Evolutionary conservation across 2,329 filamentous ascomycete genomes (phyloP).

Genomic region (Trichophyton rubrum): DNA sequence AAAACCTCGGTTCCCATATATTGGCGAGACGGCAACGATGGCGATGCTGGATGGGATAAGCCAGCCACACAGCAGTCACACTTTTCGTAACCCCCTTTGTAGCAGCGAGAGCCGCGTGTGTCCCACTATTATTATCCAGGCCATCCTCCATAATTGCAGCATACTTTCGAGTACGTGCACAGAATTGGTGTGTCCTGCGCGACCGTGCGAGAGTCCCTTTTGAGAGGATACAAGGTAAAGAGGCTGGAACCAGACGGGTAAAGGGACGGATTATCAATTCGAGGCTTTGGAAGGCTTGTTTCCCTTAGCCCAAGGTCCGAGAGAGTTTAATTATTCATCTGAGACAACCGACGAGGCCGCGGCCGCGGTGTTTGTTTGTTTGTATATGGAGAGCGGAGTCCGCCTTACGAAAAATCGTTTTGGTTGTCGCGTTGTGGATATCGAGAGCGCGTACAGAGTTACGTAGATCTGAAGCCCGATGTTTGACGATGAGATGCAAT

Average conservation of each 20-base stretch:
- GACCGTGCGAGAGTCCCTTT: neutral
- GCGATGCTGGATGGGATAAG: neutral
- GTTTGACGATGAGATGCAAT: too few species aligned
- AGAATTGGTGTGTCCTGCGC: neutral
- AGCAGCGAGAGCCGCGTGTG: neutral
- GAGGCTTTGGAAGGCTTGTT: neutral
- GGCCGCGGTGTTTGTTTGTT: neutral
- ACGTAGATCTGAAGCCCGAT: too few species aligned
- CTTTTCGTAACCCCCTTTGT: neutral
- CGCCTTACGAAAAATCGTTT: too few species aligned
- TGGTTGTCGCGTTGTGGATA: too few species aligned
- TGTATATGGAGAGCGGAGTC: too few species aligned
- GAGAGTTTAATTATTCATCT: neutral
- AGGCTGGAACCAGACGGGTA: neutral
- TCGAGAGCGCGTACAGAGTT: too few species aligned
- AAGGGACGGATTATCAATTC: neutral
- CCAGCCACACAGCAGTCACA: neutral
- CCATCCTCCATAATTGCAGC: neutral
- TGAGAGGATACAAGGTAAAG: neutral
- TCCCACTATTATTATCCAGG: neutral
- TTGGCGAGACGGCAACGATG: too few species aligned
- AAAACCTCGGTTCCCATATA: neutral
- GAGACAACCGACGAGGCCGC: neutral
- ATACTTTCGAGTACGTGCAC: neutral
- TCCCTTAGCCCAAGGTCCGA: neutral